Evolutionary conservation across 345 rosid genomes (phyloP), one percentile per base, ranked within the genome.

Genomic region (Aquilaria malaccensis): DNA sequence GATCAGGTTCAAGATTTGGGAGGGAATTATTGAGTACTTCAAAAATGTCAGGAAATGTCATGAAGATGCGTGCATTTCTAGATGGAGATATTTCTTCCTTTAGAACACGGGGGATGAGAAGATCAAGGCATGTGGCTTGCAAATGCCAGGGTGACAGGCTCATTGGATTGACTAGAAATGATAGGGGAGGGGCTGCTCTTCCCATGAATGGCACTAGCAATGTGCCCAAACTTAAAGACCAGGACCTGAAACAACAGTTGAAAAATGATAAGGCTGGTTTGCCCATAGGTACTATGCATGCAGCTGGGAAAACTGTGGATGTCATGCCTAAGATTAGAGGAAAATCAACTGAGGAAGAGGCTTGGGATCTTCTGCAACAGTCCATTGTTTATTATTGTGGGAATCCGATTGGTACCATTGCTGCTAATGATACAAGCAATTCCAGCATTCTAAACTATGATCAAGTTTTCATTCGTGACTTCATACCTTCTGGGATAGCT

Each of bases 381-480:
- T 87, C 98, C 51, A 55, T 84, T 65, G 98, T 90, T 68, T 72
- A 73, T 66, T 93, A 93, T 56, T 89, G 97, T 81, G 83, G 88
- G 41, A 85, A 76, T 78, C 91, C 98, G 2, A 69, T 89, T 69
- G 97, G 98, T 67, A 89, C 98, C 0, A 89, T 93, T 64, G 94
- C 98, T 79, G 98, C 98, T 66, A 89, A 80, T 62, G 98, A 93
- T 52, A 95, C 97, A 0, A 89, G 71, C 55, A 64, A 72, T 66
- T 69, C 85, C 30, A 84, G 72, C 33, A 75, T 82, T 22, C 60
- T 89, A 47, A 93, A 93, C 57, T 89, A 93, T 67, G 98, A 93
- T 79, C 97, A 92, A 70, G 93, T 92, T 67, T 92, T 92, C 60
- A 89, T 89, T 70, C 96, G 96, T 33, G 98, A 92, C 65, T 92